These are phyloP conservation scores for Penstemon eatonii DNA, from an alignment of 257 asterid species.

Conservation along the genomic window DNA sequence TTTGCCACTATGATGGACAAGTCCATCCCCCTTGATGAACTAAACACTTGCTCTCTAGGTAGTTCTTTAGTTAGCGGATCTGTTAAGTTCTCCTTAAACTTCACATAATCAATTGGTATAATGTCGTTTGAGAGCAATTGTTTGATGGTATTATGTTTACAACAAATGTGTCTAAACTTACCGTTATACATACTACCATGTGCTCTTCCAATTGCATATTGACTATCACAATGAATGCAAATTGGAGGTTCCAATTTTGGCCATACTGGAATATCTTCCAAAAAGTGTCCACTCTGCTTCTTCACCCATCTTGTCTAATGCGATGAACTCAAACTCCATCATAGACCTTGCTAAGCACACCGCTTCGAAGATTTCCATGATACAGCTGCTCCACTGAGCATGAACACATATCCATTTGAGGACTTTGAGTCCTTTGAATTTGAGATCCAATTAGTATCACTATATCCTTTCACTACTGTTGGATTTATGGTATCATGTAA, in stretches of 20 bases:
- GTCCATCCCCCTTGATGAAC: background rate
- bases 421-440: too few species aligned
- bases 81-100: background rate
- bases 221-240: background rate
- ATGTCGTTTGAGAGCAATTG: background rate
- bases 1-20: background rate
- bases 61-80: background rate
- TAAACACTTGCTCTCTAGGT: background rate
- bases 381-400: too few species aligned
- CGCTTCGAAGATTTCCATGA: too few species aligned
- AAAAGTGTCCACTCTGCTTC: too few species aligned
- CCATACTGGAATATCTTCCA: too few species aligned
- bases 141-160: background rate
- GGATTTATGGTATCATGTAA: too few species aligned
- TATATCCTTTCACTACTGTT: too few species aligned
- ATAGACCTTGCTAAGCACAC: too few species aligned
- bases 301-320: too few species aligned
- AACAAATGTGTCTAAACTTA: background rate
- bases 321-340: too few species aligned
- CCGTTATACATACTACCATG: background rate
- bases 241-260: background rate
- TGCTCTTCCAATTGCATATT: background rate
- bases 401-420: too few species aligned
- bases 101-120: background rate
- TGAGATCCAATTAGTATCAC: too few species aligned